Percentiles rank a stretch among this genome's conserved stretches.
These are phyloP conservation scores for Fraxinus greggii DNA, from an alignment of 305 asterid genomes.

Conservation along the genomic window DNA sequence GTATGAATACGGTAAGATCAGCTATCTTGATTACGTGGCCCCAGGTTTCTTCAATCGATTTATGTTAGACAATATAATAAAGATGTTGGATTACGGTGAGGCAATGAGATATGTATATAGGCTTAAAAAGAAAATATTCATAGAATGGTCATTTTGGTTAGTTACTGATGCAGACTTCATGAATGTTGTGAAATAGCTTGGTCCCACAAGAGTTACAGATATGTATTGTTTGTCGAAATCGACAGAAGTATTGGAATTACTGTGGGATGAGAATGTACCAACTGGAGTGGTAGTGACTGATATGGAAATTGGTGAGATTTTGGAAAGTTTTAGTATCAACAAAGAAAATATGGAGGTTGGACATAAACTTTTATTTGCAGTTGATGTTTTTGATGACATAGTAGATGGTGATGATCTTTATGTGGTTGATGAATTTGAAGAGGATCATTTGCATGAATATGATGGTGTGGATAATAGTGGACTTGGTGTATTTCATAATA, in stretches of 20 bases:
- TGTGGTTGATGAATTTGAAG: background rate
- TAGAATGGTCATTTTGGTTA: too few species aligned
- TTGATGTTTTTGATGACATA: background rate
- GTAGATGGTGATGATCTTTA: background rate
- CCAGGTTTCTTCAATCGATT: too few species aligned
- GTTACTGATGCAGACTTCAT: too few species aligned
- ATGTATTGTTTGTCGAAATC: background rate
- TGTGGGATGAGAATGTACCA: background rate
- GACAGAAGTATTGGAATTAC: background rate
- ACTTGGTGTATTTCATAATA: background rate
- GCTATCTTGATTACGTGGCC: too few species aligned
- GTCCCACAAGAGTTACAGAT: too few species aligned
- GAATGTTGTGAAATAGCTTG: too few species aligned
- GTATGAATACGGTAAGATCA: too few species aligned
- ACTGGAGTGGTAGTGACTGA: background rate
- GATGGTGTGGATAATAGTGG: background rate
- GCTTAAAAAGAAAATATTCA: too few species aligned
- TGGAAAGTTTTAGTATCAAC: background rate
- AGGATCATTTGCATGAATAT: background rate
- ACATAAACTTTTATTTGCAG: background rate
- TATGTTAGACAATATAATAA: too few species aligned
- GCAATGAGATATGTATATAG: too few species aligned
- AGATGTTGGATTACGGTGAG: too few species aligned
- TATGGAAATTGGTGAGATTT: background rate
- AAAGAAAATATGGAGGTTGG: background rate